A percentile compares a stretch with the other conserved stretches of the same genome.
phyloP scores from a whole-genome alignment of 441 rosid genomes.

The Eutrema salsugineum region DNA sequence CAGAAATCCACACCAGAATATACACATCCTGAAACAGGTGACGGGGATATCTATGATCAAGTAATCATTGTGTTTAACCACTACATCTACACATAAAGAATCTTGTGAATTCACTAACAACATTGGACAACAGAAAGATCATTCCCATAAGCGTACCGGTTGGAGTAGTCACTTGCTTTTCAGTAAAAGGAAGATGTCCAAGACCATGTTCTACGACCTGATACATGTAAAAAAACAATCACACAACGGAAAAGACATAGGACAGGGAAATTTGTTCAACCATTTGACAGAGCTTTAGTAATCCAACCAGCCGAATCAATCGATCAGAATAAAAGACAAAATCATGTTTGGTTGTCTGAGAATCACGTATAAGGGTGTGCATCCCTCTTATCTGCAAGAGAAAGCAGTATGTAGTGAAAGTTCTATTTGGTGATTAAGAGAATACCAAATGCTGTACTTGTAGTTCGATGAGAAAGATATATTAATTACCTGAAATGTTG shows the following conservation, averaged over 20 bases:
- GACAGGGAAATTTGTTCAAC: not conserved
- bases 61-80: not conserved
- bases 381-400: constrained; percentile 87
- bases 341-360: constrained; percentile 93
- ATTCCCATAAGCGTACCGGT: constrained; percentile 57
- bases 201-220: constrained; percentile 99
- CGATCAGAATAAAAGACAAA: constrained; percentile 94
- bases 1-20: constrained; percentile 98
- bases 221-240: not conserved
- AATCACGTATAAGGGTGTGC: constrained; percentile 98
- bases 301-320: constrained; percentile 88
- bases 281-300: constrained; percentile 4
- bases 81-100: not conserved
- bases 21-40: constrained; percentile 62
- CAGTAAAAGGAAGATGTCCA: constrained; percentile 96
- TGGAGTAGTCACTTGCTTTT: constrained; percentile 93
- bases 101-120: not conserved
- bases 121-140: not conserved
- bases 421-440: not conserved
- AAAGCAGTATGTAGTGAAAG: constrained; percentile 35
- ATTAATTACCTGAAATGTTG: constrained; percentile 86
- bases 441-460: not conserved
- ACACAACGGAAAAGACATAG: not conserved
- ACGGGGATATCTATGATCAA: not conserved
- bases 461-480: constrained; percentile 5